Evolutionary conservation across 2,329 filamentous ascomycete species (phyloP).

Genomic region (Diaporthe destruens): DNA sequence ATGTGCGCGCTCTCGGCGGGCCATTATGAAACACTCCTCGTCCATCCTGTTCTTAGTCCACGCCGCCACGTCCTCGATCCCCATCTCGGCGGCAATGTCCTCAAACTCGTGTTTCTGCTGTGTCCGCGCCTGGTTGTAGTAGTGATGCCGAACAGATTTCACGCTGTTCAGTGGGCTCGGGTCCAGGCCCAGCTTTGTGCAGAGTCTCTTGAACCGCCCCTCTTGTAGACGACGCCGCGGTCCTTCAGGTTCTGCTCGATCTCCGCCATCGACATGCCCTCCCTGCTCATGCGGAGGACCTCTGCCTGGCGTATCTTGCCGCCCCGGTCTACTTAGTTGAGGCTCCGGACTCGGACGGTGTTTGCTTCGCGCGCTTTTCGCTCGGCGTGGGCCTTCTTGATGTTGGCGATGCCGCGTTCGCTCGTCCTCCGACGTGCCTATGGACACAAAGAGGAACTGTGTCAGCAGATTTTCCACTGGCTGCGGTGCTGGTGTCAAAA

Average conservation of each 20-base stretch:
- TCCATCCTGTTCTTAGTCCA: slow-evolving; percentile 39
- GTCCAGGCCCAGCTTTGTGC: slow-evolving; percentile 32
- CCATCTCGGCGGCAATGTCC: slow-evolving; percentile 37
- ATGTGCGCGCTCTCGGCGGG: slow-evolving; percentile 26
- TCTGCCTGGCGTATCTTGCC: slow-evolving; percentile 39
- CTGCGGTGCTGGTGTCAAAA: not conserved
- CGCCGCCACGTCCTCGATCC: slow-evolving; percentile 18
- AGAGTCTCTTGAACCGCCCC: slow-evolving; percentile 32
- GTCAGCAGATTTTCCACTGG: not conserved
- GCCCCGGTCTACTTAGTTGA: slow-evolving; percentile 23
- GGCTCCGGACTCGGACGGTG: slow-evolving; percentile 21
- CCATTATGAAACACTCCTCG: slow-evolving; percentile 29
- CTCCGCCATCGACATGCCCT: slow-evolving; percentile 26
- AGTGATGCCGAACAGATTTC: slow-evolving; percentile 17
- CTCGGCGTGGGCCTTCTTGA: slow-evolving; percentile 36
- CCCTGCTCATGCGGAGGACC: slow-evolving; percentile 38
- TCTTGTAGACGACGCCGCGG: slow-evolving; percentile 30
- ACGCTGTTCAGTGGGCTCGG: slow-evolving; percentile 25
- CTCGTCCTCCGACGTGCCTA: slow-evolving; percentile 35
- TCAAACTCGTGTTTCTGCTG: slow-evolving; percentile 35
- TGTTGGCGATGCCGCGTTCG: slow-evolving; percentile 38
- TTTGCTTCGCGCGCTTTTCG: slow-evolving; percentile 28
- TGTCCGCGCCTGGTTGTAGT: slow-evolving; percentile 14
- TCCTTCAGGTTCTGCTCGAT: slow-evolving; percentile 35
- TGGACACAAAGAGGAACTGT: no score